Percentiles rank a stretch among this genome's conserved stretches.
Evolutionary conservation across 176 grass and related monocot species (phyloP).

Genomic region (Carex cristatella): DNA sequence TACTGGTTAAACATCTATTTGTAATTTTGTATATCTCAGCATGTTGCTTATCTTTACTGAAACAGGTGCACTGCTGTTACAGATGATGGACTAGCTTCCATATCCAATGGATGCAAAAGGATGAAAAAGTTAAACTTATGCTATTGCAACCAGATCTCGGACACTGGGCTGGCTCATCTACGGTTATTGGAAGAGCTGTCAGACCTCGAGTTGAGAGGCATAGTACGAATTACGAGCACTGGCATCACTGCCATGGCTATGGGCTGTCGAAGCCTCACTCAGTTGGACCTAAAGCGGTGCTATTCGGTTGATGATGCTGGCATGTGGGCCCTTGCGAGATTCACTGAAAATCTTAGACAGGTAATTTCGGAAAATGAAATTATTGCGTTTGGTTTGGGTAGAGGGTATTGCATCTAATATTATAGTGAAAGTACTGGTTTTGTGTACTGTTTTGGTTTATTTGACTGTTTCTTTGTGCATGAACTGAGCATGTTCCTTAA

Average conservation of each 20-base stretch:
- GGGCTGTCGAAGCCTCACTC: constrained; percentile 62
- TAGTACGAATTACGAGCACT: constrained; percentile 54
- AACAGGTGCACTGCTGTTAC: constrained; percentile 61
- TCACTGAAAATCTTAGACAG: constrained; percentile 86
- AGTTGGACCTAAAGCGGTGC: constrained; percentile 82
- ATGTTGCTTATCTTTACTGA: not conserved
- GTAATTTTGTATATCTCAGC: not conserved
- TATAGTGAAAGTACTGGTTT: not conserved
- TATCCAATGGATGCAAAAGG: constrained; percentile 69
- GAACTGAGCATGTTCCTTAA: not conserved
- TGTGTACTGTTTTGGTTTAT: not conserved
- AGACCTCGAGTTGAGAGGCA: constrained; percentile 75
- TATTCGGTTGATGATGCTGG: constrained; percentile 75
- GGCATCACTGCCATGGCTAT: constrained; percentile 57
- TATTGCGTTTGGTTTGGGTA: not conserved
- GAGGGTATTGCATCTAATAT: not conserved
- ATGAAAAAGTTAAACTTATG: constrained; percentile 79
- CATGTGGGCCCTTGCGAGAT: constrained; percentile 68
- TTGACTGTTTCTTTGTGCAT: not conserved
- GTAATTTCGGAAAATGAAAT: constrained; percentile 21
- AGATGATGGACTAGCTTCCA: constrained; percentile 70
- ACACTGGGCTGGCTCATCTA: constrained; percentile 62
- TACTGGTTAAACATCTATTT: not conserved
- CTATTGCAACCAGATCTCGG: constrained; percentile 86
- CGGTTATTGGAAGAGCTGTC: constrained; percentile 63